Evolutionary conservation across 176 grass and related monocot species (phyloP), one percentile per base, ranked within the genome.

Genomic region (Carex cristatella): DNA sequence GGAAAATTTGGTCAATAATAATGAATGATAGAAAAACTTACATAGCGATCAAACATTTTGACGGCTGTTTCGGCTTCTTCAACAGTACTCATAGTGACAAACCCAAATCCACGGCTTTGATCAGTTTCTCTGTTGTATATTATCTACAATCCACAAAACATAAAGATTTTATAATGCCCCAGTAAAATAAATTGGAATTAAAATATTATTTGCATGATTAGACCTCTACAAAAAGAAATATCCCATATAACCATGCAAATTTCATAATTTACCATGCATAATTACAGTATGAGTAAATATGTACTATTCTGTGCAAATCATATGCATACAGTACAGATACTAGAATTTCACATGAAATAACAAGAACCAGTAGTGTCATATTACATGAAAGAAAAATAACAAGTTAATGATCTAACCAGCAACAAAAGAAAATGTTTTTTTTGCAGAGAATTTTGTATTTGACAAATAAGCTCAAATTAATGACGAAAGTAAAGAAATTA

Each of bases 61-160:
- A 94, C 88, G 61, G 94, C 94, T 81, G 90, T 97, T 19, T 97
- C 94, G 30, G 94, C 94, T 84, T 97, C 91, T 86, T 97, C 94
- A 40, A 94, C 62, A 32, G 94, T 97, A 49, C 91, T 89, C 91
- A 97, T 94, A 10, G 91, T 94, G 65, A 97, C 73, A 84, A 97
- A 97, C 31, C 94, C 94, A 73, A 97, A 97, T 55, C 94, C 94
- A 66, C 94, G 91, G 72, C 94, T 97, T 71, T 56, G 86, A 61
- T 94, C 91, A 0, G 91, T 97, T 56, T 90, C 91, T 61, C 94
- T 92, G 87, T 94, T 94, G 67, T 97, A 97, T 56, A 97, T 91
- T 60, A 97, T 89, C 94, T 97, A 84, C 14, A 76, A 35, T 87
- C 2, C 7, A 10, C 61, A 61, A 53, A 11, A 14, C 16, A 19